Evolutionary conservation across 2,329 filamentous ascomycete genomes (phyloP).

Genomic region (Teratosphaeria epicoccoides): DNA sequence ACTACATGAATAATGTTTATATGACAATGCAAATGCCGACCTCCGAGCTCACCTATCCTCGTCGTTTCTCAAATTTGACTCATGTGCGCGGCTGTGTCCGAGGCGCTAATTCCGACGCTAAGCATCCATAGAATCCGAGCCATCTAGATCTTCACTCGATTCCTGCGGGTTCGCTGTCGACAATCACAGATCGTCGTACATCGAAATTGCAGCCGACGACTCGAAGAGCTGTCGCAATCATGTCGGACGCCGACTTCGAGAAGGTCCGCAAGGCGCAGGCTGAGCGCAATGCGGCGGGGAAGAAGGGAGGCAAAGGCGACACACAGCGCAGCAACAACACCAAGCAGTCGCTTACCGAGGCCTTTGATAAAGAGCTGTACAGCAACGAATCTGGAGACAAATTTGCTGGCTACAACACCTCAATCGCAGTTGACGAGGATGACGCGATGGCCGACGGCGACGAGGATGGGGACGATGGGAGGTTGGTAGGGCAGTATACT

Average conservation of each 20-base stretch:
- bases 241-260: conserved; percentile 65
- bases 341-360: conserved; percentile 84
- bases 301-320: conserved; percentile 74
- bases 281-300: conserved; percentile 67
- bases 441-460: conserved; percentile 68
- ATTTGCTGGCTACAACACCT: conserved; percentile 83
- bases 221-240: conserved; percentile 5
- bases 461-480: conserved; percentile 50
- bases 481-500: conserved; percentile 90
- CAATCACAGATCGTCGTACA: neutral
- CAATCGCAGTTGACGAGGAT: conserved; percentile 69
- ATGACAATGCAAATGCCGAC: neutral
- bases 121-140: neutral
- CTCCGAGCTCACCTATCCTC: neutral
- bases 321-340: conserved; percentile 66
- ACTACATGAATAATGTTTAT: neutral
- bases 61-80: neutral
- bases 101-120: neutral
- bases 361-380: conserved; percentile 81
- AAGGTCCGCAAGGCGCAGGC: conserved; percentile 78
- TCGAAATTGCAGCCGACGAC: neutral
- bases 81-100: neutral
- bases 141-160: neutral
- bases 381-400: conserved; percentile 63
- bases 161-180: neutral